These are phyloP conservation scores for Vanrija sp. DNA, from an alignment of 1,284 basidiomycete species.

Conservation along the genomic window DNA sequence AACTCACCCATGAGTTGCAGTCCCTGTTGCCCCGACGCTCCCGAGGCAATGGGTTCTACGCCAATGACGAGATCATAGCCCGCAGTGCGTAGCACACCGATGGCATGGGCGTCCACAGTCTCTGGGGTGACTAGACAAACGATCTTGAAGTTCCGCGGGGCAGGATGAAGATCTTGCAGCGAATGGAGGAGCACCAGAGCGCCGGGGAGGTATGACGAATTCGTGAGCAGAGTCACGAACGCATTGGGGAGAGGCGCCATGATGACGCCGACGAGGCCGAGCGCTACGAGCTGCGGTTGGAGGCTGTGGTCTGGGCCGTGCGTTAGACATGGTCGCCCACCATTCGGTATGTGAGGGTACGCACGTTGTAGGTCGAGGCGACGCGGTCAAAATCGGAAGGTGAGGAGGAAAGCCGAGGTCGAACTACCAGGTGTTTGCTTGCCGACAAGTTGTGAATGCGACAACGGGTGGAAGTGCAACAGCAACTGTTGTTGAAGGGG, in stretches of 20 bases:
- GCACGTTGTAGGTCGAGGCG: no score
- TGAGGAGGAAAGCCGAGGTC: no score
- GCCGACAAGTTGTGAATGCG: no score
- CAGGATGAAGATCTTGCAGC: conserved; percentile 69
- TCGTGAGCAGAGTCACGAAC: conserved; percentile 84
- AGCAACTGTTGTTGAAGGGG: no score
- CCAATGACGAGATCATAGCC: conserved; percentile 80
- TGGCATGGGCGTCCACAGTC: conserved; percentile 77
- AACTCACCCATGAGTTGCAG: conserved; percentile 76
- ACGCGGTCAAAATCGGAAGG: no score
- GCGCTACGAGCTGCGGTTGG: no score
- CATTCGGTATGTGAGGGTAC: no score
- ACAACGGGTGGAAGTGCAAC: no score
- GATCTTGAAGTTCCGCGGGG: conserved; percentile 68
- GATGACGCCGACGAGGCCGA: no score
- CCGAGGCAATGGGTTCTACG: conserved; percentile 72
- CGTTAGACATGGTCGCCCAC: no score
- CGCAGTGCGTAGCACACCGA: conserved; percentile 72
- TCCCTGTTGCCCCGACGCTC: conserved; percentile 56
- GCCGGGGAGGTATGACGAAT: conserved; percentile 86
- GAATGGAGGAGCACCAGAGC: conserved; percentile 81
- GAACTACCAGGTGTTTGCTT: no score
- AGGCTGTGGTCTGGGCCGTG: no score
- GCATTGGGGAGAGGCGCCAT: conserved; percentile 50
- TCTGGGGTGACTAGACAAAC: conserved; percentile 92